These are phyloP conservation scores for Pistacia integerrima DNA, from an alignment of 345 rosid species.

Conservation along the genomic window DNA sequence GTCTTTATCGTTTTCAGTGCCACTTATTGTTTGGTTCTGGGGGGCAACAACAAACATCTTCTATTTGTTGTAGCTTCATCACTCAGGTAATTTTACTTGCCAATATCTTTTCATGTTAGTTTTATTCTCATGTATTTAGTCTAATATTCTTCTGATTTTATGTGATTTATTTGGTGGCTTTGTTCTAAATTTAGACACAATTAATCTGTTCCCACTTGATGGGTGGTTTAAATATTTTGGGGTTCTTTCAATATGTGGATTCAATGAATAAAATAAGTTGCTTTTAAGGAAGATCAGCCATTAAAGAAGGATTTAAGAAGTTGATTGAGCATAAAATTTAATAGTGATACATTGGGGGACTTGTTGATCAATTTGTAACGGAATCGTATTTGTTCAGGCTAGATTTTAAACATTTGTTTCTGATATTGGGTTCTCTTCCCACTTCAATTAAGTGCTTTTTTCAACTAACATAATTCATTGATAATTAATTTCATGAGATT, in stretches of 20 bases:
- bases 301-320: background rate
- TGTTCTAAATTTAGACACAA: constrained; percentile 15
- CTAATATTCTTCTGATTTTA: constrained; percentile 24
- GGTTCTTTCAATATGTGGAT: constrained; percentile 2
- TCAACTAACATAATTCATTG: background rate
- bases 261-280: background rate
- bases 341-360: background rate
- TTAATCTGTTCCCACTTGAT: constrained; percentile 4
- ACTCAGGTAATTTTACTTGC: constrained; percentile 25
- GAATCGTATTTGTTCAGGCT: background rate
- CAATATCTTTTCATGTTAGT: constrained; percentile 10
- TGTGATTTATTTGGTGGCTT: constrained; percentile 17
- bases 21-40: constrained; percentile 16
- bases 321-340: constrained; percentile 6
- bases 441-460: constrained; percentile 14
- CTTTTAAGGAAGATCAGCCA: constrained; percentile 11
- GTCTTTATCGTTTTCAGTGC: constrained; percentile 11
- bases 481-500: background rate
- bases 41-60: constrained; percentile 20
- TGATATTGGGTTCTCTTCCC: background rate
- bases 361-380: background rate
- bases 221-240: background rate
- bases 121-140: background rate
- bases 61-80: constrained; percentile 8
- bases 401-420: background rate